Percentiles rank a stretch among this genome's conserved stretches.
phyloP scores from a whole-genome alignment of 805 yeast species.

The Yarrowia sp. region DNA sequence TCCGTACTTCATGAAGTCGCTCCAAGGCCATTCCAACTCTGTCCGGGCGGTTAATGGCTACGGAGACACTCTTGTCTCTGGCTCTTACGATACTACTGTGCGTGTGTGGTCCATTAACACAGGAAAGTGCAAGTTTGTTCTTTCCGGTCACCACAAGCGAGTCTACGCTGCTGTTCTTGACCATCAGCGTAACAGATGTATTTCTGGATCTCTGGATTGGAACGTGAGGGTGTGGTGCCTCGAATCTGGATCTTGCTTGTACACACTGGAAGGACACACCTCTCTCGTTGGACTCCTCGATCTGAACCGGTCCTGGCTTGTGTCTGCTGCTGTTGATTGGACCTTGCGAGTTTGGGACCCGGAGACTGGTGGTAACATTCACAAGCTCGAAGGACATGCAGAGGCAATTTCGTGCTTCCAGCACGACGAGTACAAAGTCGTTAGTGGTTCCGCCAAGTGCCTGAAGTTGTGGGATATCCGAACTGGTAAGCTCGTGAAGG shows the following conservation, averaged over 20 bases:
- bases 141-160: conserved; percentile 84
- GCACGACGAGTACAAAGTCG: conserved; percentile 80
- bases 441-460: conserved; percentile 89
- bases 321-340: conserved; percentile 95
- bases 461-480: conserved; percentile 86
- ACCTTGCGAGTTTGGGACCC: conserved; percentile 95
- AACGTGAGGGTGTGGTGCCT: conserved; percentile 91
- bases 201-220: conserved; percentile 90
- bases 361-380: conserved; percentile 65
- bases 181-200: conserved; percentile 74
- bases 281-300: conserved; percentile 88
- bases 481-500: conserved; percentile 75
- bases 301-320: conserved; percentile 74
- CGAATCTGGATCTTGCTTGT: conserved; percentile 70
- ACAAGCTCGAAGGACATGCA: conserved; percentile 77
- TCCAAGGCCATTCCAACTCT: conserved; percentile 77
- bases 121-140: conserved; percentile 72
- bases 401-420: conserved; percentile 93
- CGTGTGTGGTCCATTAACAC: conserved; percentile 90
- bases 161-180: conserved; percentile 91
- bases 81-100: conserved; percentile 88
- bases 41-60: conserved; percentile 89
- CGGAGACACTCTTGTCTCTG: conserved; percentile 83
- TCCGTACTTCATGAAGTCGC: conserved; percentile 71
- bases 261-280: conserved; percentile 83